Conservation (phyloP, 179 eudicot genomes). For the Amaranthus tricolor region DNA sequence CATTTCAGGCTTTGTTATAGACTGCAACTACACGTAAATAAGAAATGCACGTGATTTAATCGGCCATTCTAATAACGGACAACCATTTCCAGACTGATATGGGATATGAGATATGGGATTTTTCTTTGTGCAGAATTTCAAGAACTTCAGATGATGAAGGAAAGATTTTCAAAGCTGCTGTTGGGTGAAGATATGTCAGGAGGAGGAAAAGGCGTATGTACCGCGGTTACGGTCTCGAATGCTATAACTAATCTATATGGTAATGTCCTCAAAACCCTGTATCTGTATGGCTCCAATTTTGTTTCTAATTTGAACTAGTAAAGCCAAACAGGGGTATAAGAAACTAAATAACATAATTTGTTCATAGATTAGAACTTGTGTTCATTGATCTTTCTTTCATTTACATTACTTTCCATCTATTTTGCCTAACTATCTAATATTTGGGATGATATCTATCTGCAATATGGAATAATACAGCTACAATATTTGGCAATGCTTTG, state of each 20-base stretch:
- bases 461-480: conserved; percentile 41
- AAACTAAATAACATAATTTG: neutral
- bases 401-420: too few species aligned
- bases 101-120: neutral
- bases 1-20: neutral
- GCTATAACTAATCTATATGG: conserved; percentile 98
- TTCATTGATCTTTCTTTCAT: neutral
- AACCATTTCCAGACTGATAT: neutral
- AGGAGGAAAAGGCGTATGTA: conserved; percentile 83
- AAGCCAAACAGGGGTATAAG: too few species aligned
- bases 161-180: conserved; percentile 89
- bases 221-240: conserved; percentile 82
- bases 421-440: too few species aligned
- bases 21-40: neutral
- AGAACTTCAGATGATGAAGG: conserved; percentile 92
- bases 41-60: neutral
- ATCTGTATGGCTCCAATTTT: too few species aligned
- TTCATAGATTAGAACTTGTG: neutral
- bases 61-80: too few species aligned
- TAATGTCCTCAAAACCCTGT: conserved; percentile 24
- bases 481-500: conserved; percentile 79
- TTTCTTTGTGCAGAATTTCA: conserved; percentile 10
- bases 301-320: too few species aligned
- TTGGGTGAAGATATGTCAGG: conserved; percentile 99
- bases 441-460: too few species aligned